These are phyloP conservation scores for Sugiyamaella chiloensis DNA, from an alignment of 805 yeast species.

Conservation along the genomic window DNA sequence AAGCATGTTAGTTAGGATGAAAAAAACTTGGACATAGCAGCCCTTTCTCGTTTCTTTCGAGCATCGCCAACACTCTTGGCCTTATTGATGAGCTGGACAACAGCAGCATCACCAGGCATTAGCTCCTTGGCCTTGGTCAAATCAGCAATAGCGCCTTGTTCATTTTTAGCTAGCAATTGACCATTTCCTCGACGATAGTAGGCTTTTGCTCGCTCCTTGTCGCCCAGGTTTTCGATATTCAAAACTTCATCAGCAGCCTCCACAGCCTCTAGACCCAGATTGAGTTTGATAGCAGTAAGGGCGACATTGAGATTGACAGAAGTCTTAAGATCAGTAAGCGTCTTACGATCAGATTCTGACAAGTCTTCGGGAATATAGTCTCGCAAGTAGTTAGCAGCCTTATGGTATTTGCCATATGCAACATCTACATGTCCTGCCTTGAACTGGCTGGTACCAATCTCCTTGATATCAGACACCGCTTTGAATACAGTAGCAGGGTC, in stretches of 20 bases:
- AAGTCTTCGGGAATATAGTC: constrained; percentile 74
- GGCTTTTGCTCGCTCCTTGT: constrained; percentile 77
- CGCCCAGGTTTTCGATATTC: constrained; percentile 51
- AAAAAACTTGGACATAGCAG: constrained; percentile 15
- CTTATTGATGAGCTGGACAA: constrained; percentile 25
- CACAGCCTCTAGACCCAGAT: constrained; percentile 53
- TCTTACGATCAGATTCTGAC: constrained; percentile 48
- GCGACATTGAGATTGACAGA: constrained; percentile 70
- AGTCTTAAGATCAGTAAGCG: constrained; percentile 44
- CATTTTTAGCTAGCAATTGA: constrained; percentile 57
- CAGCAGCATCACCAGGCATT: constrained; percentile 50
- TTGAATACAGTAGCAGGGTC: constrained; percentile 61
- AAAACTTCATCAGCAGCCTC: constrained; percentile 63
- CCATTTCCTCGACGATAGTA: constrained; percentile 83
- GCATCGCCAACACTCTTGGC: constrained; percentile 22
- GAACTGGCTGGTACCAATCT: constrained; percentile 73
- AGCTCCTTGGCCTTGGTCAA: constrained; percentile 60
- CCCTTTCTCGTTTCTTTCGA: constrained; percentile 3
- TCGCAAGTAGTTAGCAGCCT: constrained; percentile 65
- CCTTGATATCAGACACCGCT: constrained; percentile 65
- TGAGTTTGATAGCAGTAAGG: constrained; percentile 64
- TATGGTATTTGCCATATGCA: constrained; percentile 65
- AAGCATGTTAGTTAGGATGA: constrained; percentile 6
- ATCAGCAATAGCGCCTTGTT: constrained; percentile 65
- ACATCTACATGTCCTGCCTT: constrained; percentile 56